A percentile compares a stretch with the other conserved stretches of the same genome.
Conservation (phyloP, 164 flowering plant species). For the Vitis labrusca region DNA sequence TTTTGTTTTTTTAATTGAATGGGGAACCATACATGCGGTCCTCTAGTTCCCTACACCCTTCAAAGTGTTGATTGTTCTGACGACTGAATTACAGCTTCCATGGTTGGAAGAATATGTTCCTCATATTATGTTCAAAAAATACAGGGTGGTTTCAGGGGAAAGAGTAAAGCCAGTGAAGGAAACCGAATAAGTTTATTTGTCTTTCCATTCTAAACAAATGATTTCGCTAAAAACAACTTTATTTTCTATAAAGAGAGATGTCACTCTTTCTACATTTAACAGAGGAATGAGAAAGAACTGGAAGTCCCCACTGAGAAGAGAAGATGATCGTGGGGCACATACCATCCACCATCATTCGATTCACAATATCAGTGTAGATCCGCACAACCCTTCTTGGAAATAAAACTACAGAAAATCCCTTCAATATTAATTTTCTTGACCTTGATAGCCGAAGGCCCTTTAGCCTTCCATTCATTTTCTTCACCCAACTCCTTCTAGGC, state of each 20-base stretch:
- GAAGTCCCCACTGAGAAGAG: conserved; percentile 58
- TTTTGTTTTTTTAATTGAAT: neutral
- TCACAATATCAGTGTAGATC: conserved; percentile 27
- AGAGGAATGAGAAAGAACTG: conserved; percentile 41
- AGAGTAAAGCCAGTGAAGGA: neutral
- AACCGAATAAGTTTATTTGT: no score
- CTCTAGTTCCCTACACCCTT: no score
- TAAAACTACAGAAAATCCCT: conserved; percentile 24
- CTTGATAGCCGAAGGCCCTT: conserved; percentile 31
- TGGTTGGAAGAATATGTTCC: neutral
- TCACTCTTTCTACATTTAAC: neutral
- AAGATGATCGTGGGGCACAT: conserved; percentile 34
- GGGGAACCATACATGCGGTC: neutral
- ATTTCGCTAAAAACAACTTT: neutral
- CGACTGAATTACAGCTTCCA: no score
- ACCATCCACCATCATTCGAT: conserved; percentile 32
- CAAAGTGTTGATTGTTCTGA: neutral
- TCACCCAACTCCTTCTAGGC: conserved; percentile 31
- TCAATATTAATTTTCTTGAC: conserved; percentile 39
- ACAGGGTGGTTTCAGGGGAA: neutral
- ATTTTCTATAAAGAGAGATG: no score
- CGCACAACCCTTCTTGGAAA: conserved; percentile 31
- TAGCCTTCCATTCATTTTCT: conserved; percentile 28
- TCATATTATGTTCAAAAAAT: neutral
- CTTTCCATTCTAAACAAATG: neutral